phyloP scores from a whole-genome alignment of 306 rosid species.

The Castanea mollissima region DNA sequence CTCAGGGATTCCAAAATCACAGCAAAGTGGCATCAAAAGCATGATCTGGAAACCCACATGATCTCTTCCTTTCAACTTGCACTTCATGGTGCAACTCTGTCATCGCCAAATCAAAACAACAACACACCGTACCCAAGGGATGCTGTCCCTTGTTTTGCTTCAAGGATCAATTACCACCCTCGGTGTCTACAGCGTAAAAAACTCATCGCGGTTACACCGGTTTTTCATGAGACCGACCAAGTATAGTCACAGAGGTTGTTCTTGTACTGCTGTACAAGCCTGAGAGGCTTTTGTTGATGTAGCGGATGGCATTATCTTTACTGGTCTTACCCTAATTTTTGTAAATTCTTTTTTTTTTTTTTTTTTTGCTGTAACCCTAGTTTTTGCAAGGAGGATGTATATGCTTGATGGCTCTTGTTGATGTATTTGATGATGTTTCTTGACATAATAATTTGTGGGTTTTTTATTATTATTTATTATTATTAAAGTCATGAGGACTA shows the following conservation, averaged over 20 bases:
- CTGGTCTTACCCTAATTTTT: too few relatives aligned
- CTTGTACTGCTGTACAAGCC: too few relatives aligned
- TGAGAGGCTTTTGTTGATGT: too few relatives aligned
- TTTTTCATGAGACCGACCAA: constrained; percentile 8
- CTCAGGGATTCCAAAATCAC: constrained; percentile 17
- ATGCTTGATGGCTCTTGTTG: too few relatives aligned
- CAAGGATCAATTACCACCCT: constrained; percentile 11
- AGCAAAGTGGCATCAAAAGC: not conserved
- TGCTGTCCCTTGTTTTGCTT: constrained; percentile 24
- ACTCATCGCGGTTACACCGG: constrained; percentile 26
- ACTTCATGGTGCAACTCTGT: not conserved
- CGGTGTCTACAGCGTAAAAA: constrained; percentile 26
- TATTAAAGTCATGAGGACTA: not conserved
- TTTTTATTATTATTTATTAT: not conserved
- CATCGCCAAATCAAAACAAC: not conserved
- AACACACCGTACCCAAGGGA: not conserved
- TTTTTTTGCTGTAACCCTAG: too few relatives aligned
- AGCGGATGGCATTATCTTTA: too few relatives aligned
- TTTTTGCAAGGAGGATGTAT: too few relatives aligned
- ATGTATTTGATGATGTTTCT: too few relatives aligned
- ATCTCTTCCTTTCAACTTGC: not conserved
- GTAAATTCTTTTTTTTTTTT: too few relatives aligned
- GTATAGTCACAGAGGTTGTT: not conserved
- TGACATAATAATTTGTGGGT: not conserved
- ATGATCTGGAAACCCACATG: not conserved